Evolutionary conservation across 2,329 filamentous ascomycete species (phyloP).

Genomic region (Neonectria neomacrospora): DNA sequence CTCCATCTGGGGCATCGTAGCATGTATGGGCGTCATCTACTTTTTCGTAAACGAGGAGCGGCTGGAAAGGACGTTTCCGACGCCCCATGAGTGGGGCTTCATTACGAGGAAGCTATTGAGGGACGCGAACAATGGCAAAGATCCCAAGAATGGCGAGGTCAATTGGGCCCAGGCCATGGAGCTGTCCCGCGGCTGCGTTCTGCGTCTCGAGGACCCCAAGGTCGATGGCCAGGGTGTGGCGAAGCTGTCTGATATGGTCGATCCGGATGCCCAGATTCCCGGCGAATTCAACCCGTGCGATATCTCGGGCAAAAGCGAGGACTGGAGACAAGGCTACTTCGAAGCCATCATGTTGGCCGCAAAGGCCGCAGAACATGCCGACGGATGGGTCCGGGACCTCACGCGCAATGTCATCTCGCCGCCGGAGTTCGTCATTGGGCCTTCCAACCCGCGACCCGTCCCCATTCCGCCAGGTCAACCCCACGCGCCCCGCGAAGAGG

Average conservation of each 20-base stretch:
- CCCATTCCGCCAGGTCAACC: slow-evolving; percentile 74
- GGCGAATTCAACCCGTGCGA: slow-evolving; percentile 74
- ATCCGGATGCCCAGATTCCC: slow-evolving; percentile 74
- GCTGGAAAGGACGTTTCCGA: slow-evolving; percentile 80
- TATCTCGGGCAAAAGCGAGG: slow-evolving; percentile 78
- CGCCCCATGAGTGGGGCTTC: slow-evolving; percentile 84
- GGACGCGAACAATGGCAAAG: slow-evolving; percentile 68
- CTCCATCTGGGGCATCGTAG: slow-evolving; percentile 72
- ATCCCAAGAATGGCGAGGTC: slow-evolving; percentile 62
- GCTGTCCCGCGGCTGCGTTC: slow-evolving; percentile 68
- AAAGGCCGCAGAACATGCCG: slow-evolving; percentile 80
- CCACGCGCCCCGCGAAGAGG: slow-evolving; percentile 75
- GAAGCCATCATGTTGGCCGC: slow-evolving; percentile 83
- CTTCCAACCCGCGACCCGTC: slow-evolving; percentile 83
- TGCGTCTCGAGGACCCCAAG: slow-evolving; percentile 74
- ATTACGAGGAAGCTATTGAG: slow-evolving; percentile 75
- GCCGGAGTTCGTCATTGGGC: slow-evolving; percentile 78
- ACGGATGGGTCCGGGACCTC: slow-evolving; percentile 80
- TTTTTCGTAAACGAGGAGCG: slow-evolving; percentile 78
- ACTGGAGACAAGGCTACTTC: slow-evolving; percentile 89
- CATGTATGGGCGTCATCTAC: slow-evolving; percentile 69
- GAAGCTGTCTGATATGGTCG: slow-evolving; percentile 68
- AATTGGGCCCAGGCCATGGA: slow-evolving; percentile 77
- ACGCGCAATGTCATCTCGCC: slow-evolving; percentile 75
- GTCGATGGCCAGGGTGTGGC: slow-evolving; percentile 74